These are phyloP conservation scores for Aspergillus quadrilineatus DNA, from an alignment of 2,329 filamentous ascomycete species.

Conservation along the genomic window DNA sequence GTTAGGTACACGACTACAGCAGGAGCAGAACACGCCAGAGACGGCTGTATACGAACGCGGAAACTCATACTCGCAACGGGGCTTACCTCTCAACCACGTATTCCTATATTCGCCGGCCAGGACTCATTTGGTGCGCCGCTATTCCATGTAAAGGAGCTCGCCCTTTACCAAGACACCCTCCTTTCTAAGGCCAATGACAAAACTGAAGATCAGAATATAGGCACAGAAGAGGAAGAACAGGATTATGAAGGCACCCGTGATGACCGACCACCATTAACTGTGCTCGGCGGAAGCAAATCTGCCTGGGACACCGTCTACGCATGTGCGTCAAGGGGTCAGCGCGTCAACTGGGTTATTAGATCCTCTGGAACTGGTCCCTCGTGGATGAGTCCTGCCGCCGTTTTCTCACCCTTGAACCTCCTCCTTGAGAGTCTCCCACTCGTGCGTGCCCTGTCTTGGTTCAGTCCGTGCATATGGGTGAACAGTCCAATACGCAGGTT, in stretches of 20 bases:
- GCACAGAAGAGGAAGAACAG: neutral
- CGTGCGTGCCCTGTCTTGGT: neutral
- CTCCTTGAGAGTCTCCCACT: neutral
- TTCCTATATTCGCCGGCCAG: conserved; percentile 50
- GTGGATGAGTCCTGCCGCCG: conserved; percentile 36
- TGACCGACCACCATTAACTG: neutral
- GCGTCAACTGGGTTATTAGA: conserved; percentile 42
- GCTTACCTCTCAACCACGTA: conserved; percentile 51
- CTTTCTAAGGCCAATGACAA: neutral
- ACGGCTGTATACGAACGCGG: conserved; percentile 13
- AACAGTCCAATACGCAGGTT: neutral
- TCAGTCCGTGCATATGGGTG: neutral
- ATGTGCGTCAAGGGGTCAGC: conserved; percentile 52
- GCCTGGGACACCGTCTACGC: conserved; percentile 62
- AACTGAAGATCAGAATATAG: too few species aligned
- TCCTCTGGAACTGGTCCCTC: conserved; percentile 28
- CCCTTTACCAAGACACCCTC: conserved; percentile 6
- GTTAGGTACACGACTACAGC: neutral
- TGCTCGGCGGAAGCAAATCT: conserved; percentile 48
- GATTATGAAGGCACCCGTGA: neutral
- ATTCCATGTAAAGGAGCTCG: conserved; percentile 54
- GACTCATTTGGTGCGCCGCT: conserved; percentile 49
- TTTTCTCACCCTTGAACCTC: conserved; percentile 16
- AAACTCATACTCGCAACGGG: conserved; percentile 59
- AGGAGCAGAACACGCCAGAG: neutral